A percentile compares a stretch with the other conserved stretches of the same genome.
phyloP scores from a whole-genome alignment of 2,329 filamentous ascomycete genomes.

The Exutisphaerella laricina region DNA sequence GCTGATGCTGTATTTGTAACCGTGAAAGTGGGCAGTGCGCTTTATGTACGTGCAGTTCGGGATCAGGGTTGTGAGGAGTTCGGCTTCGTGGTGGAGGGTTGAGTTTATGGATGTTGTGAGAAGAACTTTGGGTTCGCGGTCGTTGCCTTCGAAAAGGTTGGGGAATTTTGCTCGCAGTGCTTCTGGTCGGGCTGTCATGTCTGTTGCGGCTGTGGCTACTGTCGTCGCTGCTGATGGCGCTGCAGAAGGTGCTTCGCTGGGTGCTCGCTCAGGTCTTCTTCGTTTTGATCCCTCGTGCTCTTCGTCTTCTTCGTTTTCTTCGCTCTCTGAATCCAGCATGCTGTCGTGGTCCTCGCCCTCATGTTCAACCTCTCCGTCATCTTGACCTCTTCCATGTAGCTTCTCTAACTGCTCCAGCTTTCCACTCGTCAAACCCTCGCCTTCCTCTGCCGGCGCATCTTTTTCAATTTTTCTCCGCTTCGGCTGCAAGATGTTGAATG shows the following conservation, averaged over 20 bases:
- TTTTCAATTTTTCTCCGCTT: conserved; percentile 41
- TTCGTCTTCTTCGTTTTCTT: conserved; percentile 47
- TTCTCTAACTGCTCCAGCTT: conserved; percentile 14
- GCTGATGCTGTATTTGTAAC: conserved; percentile 83
- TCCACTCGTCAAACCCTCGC: conserved; percentile 10
- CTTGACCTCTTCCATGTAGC: conserved; percentile 10
- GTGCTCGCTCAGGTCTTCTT: conserved; percentile 26
- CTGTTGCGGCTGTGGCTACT: conserved; percentile 47
- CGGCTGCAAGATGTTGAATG: conserved; percentile 42
- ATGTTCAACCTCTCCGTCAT: conserved; percentile 28
- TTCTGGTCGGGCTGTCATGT: conserved; percentile 56
- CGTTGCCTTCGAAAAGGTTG: conserved; percentile 51
- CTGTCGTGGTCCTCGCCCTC: conserved; percentile 63
- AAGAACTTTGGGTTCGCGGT: conserved; percentile 69
- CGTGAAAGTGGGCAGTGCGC: conserved; percentile 74
- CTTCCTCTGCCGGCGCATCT: conserved; percentile 15
- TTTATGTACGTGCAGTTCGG: conserved; percentile 77
- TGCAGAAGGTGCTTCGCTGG: conserved; percentile 44
- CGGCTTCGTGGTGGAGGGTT: conserved; percentile 76
- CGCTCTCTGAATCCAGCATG: conserved; percentile 58
- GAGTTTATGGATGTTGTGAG: conserved; percentile 88
- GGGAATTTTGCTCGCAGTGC: conserved; percentile 57
- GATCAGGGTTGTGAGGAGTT: conserved; percentile 73
- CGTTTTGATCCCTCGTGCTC: conserved; percentile 27
- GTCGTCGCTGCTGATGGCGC: conserved; percentile 40